phyloP scores from a whole-genome alignment of 805 yeast genomes.

The Starmerella floris region DNA sequence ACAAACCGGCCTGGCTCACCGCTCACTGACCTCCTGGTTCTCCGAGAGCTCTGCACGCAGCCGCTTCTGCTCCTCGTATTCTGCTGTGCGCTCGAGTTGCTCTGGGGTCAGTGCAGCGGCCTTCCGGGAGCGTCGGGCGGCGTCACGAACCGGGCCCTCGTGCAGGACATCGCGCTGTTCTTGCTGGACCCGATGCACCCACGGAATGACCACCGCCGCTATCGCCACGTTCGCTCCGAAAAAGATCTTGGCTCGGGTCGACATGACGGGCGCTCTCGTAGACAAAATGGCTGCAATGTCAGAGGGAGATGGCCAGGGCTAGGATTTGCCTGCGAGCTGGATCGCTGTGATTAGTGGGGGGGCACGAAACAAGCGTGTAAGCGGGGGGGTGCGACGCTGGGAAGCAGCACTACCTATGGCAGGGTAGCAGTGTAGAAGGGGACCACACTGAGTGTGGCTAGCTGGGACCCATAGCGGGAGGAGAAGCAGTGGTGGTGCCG shows the following conservation, averaged over 20 bases:
- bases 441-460: no score
- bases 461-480: no score
- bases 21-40: conserved; percentile 16
- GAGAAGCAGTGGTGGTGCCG: no score
- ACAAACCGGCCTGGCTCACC: no score
- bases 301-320: no score
- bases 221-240: conserved; percentile 44
- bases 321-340: no score
- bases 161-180: conserved; percentile 59
- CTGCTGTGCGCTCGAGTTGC: conserved; percentile 27
- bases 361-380: no score
- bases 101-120: conserved; percentile 23
- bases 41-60: conserved; percentile 17
- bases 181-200: conserved; percentile 61
- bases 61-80: conserved; percentile 23
- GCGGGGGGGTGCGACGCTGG: no score
- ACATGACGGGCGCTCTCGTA: conserved; percentile 52
- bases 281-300: no score
- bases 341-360: no score
- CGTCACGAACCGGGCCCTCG: conserved; percentile 78
- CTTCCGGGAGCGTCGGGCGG: conserved; percentile 44
- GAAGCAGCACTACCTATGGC: no score
- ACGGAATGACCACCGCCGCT: conserved; percentile 48
- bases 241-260: conserved; percentile 66
- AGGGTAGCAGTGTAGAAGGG: no score